Base-by-base conservation (phyloP, 495 filamentous ascomycete genomes). In the Daldinia bambusicola region DNA sequence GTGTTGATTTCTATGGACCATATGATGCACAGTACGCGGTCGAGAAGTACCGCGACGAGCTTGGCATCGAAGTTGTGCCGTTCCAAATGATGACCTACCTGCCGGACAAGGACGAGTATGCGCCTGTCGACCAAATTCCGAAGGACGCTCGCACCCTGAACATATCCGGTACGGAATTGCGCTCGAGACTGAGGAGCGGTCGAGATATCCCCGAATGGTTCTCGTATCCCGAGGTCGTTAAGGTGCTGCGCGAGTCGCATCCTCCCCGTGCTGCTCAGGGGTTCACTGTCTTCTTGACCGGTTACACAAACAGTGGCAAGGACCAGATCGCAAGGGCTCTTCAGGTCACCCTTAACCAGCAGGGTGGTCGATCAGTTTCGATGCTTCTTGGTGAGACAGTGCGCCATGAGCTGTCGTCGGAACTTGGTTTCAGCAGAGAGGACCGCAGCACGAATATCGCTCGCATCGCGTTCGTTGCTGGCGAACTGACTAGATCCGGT, bases 31-130 rank as follows among this genome's bases (percentile, higher is more conserved):
- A 99, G 84, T 86, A 95, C 79, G 94, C 93, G 32, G 94, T 99
- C 56, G 94, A 97, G 87, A 96, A 97, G 82, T 98, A 98, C 89
- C 89, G 89, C 75, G 87, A 91, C 58, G 95, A 98, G 85, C 90
- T 99, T 59, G 95, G 95, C 70, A 99, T 99, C 76, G 94, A 98
- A 83, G 95, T 99, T 63, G 95, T 99, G 55, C 93, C 94, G 51
- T 99, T 99, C 91, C 96, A 98, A 85, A 93, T 95, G 89, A 96
- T 99, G 89, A 98, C 95, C 58, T 99, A 99, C 82, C 89, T 98
- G 51, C 95, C 95, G 62, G 95, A 99, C 80, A 91, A 87, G 82
- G 95, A 99, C 78, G 95, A 98, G 84, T 99, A 99, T 83, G 88
- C 87, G 60, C 96, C 95, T 34, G 88, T 94, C 75, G 93, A 98